Conservation (phyloP, 495 filamentous ascomycete species). For the Peziza echinospora region DNA sequence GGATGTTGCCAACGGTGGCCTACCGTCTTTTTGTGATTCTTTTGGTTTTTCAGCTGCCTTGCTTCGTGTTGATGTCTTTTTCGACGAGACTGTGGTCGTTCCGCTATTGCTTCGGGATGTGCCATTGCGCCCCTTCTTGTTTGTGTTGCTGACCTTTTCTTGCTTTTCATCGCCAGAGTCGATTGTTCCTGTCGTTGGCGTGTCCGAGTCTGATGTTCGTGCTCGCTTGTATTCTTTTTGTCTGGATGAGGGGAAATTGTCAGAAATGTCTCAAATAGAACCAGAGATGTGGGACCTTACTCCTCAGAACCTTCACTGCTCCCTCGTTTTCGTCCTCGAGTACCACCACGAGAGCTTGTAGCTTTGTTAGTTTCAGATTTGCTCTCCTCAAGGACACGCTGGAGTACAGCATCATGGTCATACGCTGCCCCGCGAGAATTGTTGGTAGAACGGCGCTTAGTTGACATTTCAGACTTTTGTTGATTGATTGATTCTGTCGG, state of each 20-base stretch:
- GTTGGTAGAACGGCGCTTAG: slow-evolving; percentile 84
- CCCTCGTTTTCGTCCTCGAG: slow-evolving; percentile 53
- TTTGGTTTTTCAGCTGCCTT: slow-evolving; percentile 15
- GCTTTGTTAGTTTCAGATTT: slow-evolving; percentile 40
- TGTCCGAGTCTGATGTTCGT: slow-evolving; percentile 18
- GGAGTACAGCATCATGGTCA: slow-evolving; percentile 78
- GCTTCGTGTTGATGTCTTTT: slow-evolving; percentile 18
- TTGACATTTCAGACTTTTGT: slow-evolving; percentile 6
- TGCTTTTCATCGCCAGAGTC: slow-evolving; percentile 19
- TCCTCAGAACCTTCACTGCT: slow-evolving; percentile 74
- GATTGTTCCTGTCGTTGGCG: slow-evolving; percentile 11
- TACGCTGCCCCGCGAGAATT: slow-evolving; percentile 91
- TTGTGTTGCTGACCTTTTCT: slow-evolving; percentile 9
- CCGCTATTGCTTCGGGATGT: slow-evolving; percentile 10
- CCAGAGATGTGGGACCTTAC: slow-evolving; percentile 32
- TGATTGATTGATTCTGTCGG: slow-evolving; percentile 12
- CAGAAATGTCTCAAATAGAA: slow-evolving; percentile 1
- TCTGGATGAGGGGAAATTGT: slow-evolving; percentile 8
- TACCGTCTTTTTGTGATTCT: slow-evolving; percentile 19
- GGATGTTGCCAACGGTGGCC: slow-evolving; percentile 1
- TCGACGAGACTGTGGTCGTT: slow-evolving; percentile 8
- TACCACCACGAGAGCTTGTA: slow-evolving; percentile 27
- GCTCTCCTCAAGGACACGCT: slow-evolving; percentile 84
- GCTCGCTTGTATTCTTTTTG: slow-evolving; percentile 27
- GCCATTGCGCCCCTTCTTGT: slow-evolving; percentile 14